Conservation (phyloP, 768 basidiomycete genomes). For the Flagelloscypha sp. region DNA sequence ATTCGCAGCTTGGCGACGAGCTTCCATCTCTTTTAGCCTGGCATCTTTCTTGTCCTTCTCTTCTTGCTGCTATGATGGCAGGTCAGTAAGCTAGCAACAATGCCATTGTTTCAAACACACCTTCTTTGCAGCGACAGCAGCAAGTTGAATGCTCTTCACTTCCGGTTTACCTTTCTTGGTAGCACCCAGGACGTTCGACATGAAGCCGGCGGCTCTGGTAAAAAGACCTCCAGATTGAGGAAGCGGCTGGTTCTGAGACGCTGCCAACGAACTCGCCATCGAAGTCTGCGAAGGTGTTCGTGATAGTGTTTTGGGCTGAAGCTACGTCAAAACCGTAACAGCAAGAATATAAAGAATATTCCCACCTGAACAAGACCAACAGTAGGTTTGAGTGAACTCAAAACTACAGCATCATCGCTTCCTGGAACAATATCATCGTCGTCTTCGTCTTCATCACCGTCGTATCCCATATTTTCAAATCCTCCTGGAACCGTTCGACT, state of each 20-base stretch:
- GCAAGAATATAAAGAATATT: slow-evolving; percentile 6
- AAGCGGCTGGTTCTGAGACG: slow-evolving; percentile 40
- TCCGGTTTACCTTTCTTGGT: slow-evolving; percentile 68
- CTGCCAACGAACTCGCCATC: slow-evolving; percentile 46
- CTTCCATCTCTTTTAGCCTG: slow-evolving; percentile 75
- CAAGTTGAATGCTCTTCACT: slow-evolving; percentile 75
- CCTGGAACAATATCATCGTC: slow-evolving; percentile 24
- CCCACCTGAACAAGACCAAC: slow-evolving; percentile 35
- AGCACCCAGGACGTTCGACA: slow-evolving; percentile 58
- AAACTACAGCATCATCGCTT: slow-evolving; percentile 33
- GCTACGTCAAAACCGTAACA: slow-evolving; percentile 7
- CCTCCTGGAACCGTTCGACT: slow-evolving; percentile 21
- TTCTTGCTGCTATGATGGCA: slow-evolving; percentile 70
- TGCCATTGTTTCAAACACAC: slow-evolving; percentile 29
- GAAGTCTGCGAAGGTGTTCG: slow-evolving; percentile 32
- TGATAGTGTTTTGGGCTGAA: slow-evolving; percentile 22
- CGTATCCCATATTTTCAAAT: slow-evolving; percentile 28
- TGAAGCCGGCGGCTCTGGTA: slow-evolving; percentile 59
- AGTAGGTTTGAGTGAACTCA: slow-evolving; percentile 29
- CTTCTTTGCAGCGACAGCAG: slow-evolving; percentile 82
- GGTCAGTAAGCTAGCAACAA: slow-evolving; percentile 2
- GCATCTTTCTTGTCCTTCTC: slow-evolving; percentile 73
- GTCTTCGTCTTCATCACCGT: slow-evolving; percentile 27
- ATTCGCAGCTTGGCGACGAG: slow-evolving; percentile 58
- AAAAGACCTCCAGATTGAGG: slow-evolving; percentile 64